Evolutionary conservation across 2,329 filamentous ascomycete genomes (phyloP), one percentile per base, ranked within the genome.

Genomic region (Arthrobotrys sphaeroides): DNA sequence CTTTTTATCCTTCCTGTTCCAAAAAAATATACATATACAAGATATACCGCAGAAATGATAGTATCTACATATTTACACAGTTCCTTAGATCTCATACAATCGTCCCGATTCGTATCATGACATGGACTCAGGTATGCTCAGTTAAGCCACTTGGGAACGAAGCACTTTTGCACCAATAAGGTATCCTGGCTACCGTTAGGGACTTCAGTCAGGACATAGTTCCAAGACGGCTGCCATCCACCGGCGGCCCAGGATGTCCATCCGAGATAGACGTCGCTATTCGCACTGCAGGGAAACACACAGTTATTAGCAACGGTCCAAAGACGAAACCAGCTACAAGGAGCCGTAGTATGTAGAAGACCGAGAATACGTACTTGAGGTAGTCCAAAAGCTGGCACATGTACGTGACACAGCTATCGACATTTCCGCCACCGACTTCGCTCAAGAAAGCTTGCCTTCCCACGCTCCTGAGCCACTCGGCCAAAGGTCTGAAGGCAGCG

Each of bases 381-480:
- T 78, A 81, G 33, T 77, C 79, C 38, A 83, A 62, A 45, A 80
- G 76, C 59, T 80, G 70, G 77, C 82, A 83, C 18, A 83, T 53
- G 62, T 81, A 78, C 6, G 69, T 79, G n/a, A 79, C 64, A 74
- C 83, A 83, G 53, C 78, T 81, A 1, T 77, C 77, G 9, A 73
- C 74, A 42, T 78, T 79, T 16, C 79, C 77, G 20, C 80, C 86
- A 4, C 87, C 87, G 1, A 85, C 86, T 81, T 88, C 87, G 13
- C 84, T 86, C 16, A 88, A 80, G 7, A 88, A 80, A 2, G 84
- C 87, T 78, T 84, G 82, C 3, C 87, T 81, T 3, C 85, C 84
- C 59, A 85, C 84, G 18, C 81, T 77, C 59, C 85, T 81, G 61
- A 89, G 77, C 78, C 84, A 88, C 1, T 81, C 80, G 0, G 85